phyloP scores from a whole-genome alignment of 225 moss, liverwort and hornwort genomes.

The Lunularia cruciata region DNA sequence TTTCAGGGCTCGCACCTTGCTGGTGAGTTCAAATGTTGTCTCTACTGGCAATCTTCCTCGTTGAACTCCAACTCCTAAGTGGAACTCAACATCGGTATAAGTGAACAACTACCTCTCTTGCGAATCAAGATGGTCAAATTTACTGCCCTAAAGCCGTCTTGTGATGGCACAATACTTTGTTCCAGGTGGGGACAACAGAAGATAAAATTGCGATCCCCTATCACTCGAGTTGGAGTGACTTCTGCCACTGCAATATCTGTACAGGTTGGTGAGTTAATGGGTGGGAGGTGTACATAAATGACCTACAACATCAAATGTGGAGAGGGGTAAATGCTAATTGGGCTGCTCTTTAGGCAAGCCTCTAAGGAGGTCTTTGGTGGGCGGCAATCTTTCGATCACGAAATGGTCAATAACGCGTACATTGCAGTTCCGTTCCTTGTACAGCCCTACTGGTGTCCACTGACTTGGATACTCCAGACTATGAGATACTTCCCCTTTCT shows the following conservation, averaged over 20 bases:
- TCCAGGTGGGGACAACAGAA: not conserved
- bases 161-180: not conserved
- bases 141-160: not conserved
- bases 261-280: not conserved
- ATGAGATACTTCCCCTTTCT: constrained; percentile 52
- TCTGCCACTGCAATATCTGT: constrained; percentile 18
- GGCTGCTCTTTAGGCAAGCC: not conserved
- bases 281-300: not conserved
- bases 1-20: no score
- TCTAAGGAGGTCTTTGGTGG: not conserved
- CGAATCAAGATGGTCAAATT: not conserved
- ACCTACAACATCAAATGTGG: no score
- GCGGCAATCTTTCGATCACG: constrained; percentile 52
- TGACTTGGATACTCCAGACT: constrained; percentile 83
- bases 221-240: not conserved
- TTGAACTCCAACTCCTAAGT: no score
- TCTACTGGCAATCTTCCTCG: no score
- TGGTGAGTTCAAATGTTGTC: no score
- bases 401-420: constrained; percentile 80
- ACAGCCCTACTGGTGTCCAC: constrained; percentile 82
- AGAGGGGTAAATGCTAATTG: constrained; percentile 2
- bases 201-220: constrained; percentile 9
- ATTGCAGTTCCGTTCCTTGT: constrained; percentile 71
- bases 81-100: constrained; percentile 6
- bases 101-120: constrained; percentile 1